Percentiles rank a stretch among this genome's conserved stretches.
Conservation (phyloP, 495 filamentous ascomycete species). For the Articulospora tetracladia region DNA sequence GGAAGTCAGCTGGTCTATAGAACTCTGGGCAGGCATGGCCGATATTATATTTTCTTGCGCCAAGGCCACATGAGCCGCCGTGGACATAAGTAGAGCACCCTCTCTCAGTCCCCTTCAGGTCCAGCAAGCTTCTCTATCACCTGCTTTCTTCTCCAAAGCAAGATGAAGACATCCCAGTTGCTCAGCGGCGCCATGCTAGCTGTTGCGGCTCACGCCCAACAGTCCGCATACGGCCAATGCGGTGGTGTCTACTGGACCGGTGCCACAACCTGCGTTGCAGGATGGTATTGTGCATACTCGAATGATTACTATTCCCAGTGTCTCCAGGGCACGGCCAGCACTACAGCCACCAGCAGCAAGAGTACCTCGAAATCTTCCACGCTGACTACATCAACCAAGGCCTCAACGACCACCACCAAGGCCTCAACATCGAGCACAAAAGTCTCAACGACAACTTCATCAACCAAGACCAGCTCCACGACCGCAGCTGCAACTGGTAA, state of each 20-base stretch:
- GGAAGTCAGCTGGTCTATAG: background rate
- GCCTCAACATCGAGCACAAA: background rate
- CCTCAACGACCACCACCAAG: background rate
- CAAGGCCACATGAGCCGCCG: background rate
- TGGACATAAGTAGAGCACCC: background rate
- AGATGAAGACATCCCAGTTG: conserved; percentile 3
- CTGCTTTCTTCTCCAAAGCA: background rate
- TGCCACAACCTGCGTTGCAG: conserved; percentile 19
- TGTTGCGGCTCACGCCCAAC: conserved; percentile 2
- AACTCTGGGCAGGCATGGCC: background rate
- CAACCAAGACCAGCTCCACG: background rate
- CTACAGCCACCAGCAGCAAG: background rate
- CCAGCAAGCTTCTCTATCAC: background rate
- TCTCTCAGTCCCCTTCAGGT: background rate
- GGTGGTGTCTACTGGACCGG: conserved; percentile 24
- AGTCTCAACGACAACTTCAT: background rate
- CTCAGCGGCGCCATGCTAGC: background rate
- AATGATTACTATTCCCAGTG: conserved; percentile 26
- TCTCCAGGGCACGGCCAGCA: background rate
- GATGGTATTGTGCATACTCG: conserved; percentile 13
- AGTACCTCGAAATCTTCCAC: background rate
- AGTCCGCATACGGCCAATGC: conserved; percentile 8
- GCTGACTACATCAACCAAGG: background rate
- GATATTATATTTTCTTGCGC: background rate
- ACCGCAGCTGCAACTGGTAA: background rate